Base-by-base conservation (phyloP, 805 yeast species). In the Saturnispora diversa region DNA sequence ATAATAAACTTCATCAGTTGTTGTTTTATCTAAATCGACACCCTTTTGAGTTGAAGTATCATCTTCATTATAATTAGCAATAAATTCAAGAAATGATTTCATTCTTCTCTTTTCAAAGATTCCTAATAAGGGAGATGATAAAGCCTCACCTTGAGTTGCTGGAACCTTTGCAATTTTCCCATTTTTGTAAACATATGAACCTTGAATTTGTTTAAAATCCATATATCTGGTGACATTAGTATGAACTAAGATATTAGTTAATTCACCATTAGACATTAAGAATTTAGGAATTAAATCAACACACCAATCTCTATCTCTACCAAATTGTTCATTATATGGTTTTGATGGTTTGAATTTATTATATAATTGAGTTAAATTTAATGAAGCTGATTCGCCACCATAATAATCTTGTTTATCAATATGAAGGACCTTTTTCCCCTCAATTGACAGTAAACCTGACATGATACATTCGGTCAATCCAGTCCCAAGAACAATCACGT, bases 401-500 rank as follows among this genome's bases (percentile, higher is more conserved):
- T 92, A 92, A 59, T 87, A 94, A 59, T 86, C 94, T 63, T 92
- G 97, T 53, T 87, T 80, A 62, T 92, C 98, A 47, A 92, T 87
- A 64, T 92, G 98, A 42, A 92, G 72, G 6, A 92, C 97, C 58
- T 92, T 92, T 69, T 92, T 90, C 47, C 97, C 97, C 56, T 92
- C 97, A n/a, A 90, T 95, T 8, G 97, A 86, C 34, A 92, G 71
- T 39, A 92, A 65, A 3, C 98, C 98, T 1, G 96, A 86, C 33
- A 92, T 73, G 45, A 92, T 82, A 68, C 98, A 92, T 63, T 92
- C 98, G 34, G 97, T 90, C 49, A 92, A 73, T n/a, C 98, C 98
- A 8, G 64, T 45, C 76, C 97, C 98, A 45, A 90, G 72, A 21
- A 90, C 97, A 52, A 92, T 90, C 46, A 90, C 96, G 68, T 92